Base-by-base conservation (phyloP, 2,329 filamentous ascomycete species). In the Beauveria brongniartii region DNA sequence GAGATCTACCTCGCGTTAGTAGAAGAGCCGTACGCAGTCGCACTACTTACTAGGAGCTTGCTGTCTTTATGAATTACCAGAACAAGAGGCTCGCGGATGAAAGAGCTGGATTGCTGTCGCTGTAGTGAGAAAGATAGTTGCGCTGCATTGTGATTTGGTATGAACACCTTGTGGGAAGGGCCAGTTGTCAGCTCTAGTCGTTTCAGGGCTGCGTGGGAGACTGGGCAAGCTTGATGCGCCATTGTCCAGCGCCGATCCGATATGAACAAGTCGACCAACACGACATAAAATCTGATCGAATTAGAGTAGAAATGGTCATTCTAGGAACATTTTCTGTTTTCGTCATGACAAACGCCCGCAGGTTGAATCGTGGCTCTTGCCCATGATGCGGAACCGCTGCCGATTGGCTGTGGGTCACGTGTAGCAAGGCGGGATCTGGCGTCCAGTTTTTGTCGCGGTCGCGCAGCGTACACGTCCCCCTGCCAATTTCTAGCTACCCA, bases 381-480 rank as follows among this genome's bases (percentile, higher is more conserved):
- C 34, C 14, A 10, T 7, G 9, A 10, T 22, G 30, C 61, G 55
- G 61, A 24, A 62, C 52, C 20, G 14, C 40, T 55, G 51, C 61
- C 61, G 56, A 62, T 60, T 62, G 61, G 61, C 22, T 52, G 50
- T 2, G 34, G 50, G 46, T 55, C 61, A 62, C 61, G 61, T 62
- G 61, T 43, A 44, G 18, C 37, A 6, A 54, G 34, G 26, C 22
- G 55, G 30, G 24, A 26, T n/a, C 50, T 40, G 41, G 46, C 37
- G 40, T 47, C 61, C 46, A 52, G 46, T 46, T 62, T 62, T 56
- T 30, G 55, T 59, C 55, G 55, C 61, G 55, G 48, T 53, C 55
- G 61, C 61, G 61, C 61, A 59, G 34, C 14, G 6, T 37, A 59
- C 61, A 62, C 61, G 61, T 62, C 51, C 52, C 61, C 50, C 50